Conservation (phyloP, 1,284 basidiomycete genomes). For the Fomitopsis pinicola region DNA sequence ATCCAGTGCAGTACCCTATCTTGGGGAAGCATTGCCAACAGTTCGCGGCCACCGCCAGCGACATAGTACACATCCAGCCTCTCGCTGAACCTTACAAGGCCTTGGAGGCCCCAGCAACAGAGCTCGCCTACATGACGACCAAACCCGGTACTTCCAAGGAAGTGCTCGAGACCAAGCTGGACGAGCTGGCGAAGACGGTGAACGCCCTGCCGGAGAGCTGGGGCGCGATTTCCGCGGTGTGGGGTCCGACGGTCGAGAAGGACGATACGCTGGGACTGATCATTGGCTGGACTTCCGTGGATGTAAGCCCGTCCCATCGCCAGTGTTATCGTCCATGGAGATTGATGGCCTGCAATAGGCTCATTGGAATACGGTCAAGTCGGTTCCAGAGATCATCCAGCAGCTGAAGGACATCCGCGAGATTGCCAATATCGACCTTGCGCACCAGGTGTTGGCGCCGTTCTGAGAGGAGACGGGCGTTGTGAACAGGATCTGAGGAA, state of each 20-base stretch:
- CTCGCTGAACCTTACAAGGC: constrained; percentile 18
- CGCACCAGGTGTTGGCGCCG: constrained; percentile 2
- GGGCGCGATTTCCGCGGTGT: constrained; percentile 11
- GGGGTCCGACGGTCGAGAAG: constrained; percentile 18
- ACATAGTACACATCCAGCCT: constrained; percentile 16
- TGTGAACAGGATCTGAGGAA: no score
- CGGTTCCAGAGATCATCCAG: constrained; percentile 5
- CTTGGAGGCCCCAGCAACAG: constrained; percentile 17
- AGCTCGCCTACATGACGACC: constrained; percentile 15
- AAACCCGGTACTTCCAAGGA: constrained; percentile 13
- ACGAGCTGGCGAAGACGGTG: constrained; percentile 8
- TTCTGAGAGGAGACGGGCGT: neutral
- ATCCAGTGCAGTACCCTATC: constrained; percentile 10
- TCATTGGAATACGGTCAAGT: constrained; percentile 13
- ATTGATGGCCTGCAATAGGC: constrained; percentile 5
- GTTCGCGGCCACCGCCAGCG: constrained; percentile 1
- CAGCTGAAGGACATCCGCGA: constrained; percentile 6
- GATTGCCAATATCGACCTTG: constrained; percentile 7
- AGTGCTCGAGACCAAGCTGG: constrained; percentile 8
- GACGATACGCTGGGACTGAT: constrained; percentile 10
- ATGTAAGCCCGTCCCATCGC: constrained; percentile 7
- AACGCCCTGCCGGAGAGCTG: constrained; percentile 7
- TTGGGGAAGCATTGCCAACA: constrained; percentile 1
- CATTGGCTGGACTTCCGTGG: constrained; percentile 20
- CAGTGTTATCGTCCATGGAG: neutral